Base-by-base conservation (phyloP, 169 alveolate species). In the Theileria sp. region DNA sequence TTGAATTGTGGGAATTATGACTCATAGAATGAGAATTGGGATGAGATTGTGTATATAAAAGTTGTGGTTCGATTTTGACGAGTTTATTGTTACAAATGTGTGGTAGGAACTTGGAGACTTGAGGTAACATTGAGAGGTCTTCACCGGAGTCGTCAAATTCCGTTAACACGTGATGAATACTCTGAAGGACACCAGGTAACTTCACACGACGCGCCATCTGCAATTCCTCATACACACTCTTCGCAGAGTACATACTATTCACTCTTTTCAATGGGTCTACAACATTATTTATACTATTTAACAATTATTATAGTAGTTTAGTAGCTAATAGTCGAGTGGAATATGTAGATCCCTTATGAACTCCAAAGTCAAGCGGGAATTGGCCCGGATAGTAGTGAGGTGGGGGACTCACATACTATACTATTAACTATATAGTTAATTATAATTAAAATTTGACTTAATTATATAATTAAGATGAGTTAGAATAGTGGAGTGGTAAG, bases 61-160 rank as follows among this genome's bases (percentile, higher is more conserved):
- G 54, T 19, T 82, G 88, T 12, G 90, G 87, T 38, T 77, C 73
- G 1, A 79, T 80, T 25, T 78, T 75, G 23, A 84, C 90, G 83
- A 84, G 77, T 32, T 67, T 70, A 56, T 84, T 61, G 23, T 73
- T 17, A 13, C 82, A 66, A 13, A 84, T 84, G 74, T 84, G 69
- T 6, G 71, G 30, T 58, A 84, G 51, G 51, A 68, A 56, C 0
- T 49, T 36, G 17, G 87, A 56, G 19, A 84, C 51, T 62, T 84
- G 86, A 1, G 77, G 82, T 1, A 72, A 70, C 54, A 72, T 75
- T 15, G 60, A 30, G 66, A 77, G 26, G 34, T 84, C 86, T 62
- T 84, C 90, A 19, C 90, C 87, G 44, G 81, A 75, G 15, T n/a
- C 34, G 30, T 77, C 90, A 44, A 75, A 77, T 72, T 84, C 90